Evolutionary conservation across 1,284 basidiomycete species (phyloP).

Genomic region (Cystobasidium sp.): DNA sequence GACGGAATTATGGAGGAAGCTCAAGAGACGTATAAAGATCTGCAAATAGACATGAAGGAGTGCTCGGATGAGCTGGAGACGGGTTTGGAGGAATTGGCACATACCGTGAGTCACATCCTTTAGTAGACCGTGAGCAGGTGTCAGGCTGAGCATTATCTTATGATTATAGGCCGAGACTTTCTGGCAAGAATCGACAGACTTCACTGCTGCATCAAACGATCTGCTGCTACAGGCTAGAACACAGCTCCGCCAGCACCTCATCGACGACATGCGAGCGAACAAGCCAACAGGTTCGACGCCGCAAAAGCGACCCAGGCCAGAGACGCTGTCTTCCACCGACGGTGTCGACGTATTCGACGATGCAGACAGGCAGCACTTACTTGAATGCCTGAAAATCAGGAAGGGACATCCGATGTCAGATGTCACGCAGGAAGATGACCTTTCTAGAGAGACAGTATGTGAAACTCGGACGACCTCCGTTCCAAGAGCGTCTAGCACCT

Average conservation of each 20-base stretch:
- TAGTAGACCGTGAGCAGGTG: neutral
- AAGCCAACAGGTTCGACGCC: constrained; percentile 60
- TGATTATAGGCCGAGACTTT: constrained; percentile 9
- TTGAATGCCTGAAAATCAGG: constrained; percentile 43
- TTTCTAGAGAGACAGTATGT: constrained; percentile 17
- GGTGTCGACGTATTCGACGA: constrained; percentile 44
- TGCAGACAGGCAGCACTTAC: constrained; percentile 36
- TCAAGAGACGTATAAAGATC: constrained; percentile 35
- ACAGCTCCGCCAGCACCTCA: constrained; percentile 53
- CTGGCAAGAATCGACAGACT: constrained; percentile 44
- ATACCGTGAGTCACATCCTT: constrained; percentile 1
- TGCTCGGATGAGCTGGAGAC: constrained; percentile 17
- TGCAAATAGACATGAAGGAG: constrained; percentile 39
- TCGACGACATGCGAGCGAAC: constrained; percentile 57
- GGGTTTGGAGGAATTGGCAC: constrained; percentile 8
- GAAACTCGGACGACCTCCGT: neutral
- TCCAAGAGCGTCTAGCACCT: constrained; percentile 13
- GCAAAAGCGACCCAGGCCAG: constrained; percentile 56
- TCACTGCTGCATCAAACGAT: constrained; percentile 44
- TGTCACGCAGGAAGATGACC: constrained; percentile 2
- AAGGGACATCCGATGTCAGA: constrained; percentile 18
- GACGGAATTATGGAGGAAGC: constrained; percentile 29
- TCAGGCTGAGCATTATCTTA: neutral
- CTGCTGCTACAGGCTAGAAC: constrained; percentile 51
- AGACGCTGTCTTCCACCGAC: constrained; percentile 36